phyloP scores from a whole-genome alignment of 2,329 filamentous ascomycete species.

The Alternaria hordeiaustralica region DNA sequence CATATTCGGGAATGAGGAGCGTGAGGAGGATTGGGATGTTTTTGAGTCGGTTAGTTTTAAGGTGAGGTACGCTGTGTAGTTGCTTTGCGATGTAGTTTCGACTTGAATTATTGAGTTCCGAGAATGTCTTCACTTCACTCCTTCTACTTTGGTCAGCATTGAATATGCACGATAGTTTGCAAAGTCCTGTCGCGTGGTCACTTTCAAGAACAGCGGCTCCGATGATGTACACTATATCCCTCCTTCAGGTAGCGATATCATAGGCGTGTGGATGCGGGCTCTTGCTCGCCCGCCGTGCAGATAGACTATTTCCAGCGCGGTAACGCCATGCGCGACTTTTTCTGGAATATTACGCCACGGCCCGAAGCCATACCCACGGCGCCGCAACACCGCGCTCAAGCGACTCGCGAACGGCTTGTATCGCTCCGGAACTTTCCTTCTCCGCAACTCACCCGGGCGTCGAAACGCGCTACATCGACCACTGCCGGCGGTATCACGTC shows the following conservation, averaged over 20 bases:
- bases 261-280: neutral
- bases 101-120: neutral
- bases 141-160: neutral
- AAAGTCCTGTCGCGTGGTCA: neutral
- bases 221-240: neutral
- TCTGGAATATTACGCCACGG: neutral
- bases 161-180: neutral
- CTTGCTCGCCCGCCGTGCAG: neutral
- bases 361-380: neutral
- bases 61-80: neutral
- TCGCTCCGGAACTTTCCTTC: neutral
- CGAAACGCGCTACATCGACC: neutral
- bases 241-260: neutral
- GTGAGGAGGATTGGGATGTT: neutral
- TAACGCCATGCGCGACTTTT: neutral
- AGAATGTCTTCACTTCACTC: neutral
- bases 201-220: neutral
- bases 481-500: neutral
- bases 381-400: neutral
- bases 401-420: neutral
- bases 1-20: constrained; percentile 1
- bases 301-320: neutral
- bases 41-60: neutral
- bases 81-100: neutral
- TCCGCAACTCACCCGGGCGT: neutral